Evolutionary conservation across 768 basidiomycete species (phyloP).

Genomic region (Trametes villosa): DNA sequence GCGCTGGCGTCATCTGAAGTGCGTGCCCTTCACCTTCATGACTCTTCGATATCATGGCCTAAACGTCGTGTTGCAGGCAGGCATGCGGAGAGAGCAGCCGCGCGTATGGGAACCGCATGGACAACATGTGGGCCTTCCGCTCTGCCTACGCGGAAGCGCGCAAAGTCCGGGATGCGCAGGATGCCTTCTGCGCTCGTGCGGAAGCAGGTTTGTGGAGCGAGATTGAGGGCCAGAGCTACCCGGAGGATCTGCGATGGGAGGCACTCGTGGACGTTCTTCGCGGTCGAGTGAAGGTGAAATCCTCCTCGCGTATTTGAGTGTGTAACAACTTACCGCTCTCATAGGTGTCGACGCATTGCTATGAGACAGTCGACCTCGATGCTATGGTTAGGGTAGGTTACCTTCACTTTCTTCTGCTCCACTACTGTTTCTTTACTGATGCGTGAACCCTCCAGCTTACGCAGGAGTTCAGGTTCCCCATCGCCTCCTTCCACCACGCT

Average conservation of each 20-base stretch:
- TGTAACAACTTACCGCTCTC: background rate
- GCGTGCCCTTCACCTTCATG: conserved; percentile 22
- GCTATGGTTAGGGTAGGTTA: conserved; percentile 64
- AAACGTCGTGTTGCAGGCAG: conserved; percentile 31
- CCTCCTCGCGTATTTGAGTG: background rate
- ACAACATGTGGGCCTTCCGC: conserved; percentile 77
- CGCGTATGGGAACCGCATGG: conserved; percentile 60
- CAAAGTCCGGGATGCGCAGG: conserved; percentile 69
- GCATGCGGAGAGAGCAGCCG: conserved; percentile 47
- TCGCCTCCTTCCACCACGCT: conserved; percentile 80
- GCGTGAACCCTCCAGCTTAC: conserved; percentile 52
- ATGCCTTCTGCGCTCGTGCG: conserved; percentile 68
- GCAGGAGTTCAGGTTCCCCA: conserved; percentile 83
- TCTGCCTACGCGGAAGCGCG: conserved; percentile 79
- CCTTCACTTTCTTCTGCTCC: background rate
- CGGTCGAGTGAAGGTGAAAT: conserved; percentile 77
- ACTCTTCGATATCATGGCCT: background rate
- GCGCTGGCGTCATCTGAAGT: conserved; percentile 87
- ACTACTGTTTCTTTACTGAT: background rate
- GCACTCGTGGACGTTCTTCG: conserved; percentile 81
- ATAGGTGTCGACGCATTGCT: conserved; percentile 68
- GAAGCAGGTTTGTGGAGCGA: conserved; percentile 48
- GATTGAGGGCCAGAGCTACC: conserved; percentile 53
- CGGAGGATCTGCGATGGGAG: conserved; percentile 74
- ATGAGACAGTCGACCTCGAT: conserved; percentile 79